phyloP scores from a whole-genome alignment of 2,329 filamentous ascomycete species.

The Exophiala oligosperma region DNA sequence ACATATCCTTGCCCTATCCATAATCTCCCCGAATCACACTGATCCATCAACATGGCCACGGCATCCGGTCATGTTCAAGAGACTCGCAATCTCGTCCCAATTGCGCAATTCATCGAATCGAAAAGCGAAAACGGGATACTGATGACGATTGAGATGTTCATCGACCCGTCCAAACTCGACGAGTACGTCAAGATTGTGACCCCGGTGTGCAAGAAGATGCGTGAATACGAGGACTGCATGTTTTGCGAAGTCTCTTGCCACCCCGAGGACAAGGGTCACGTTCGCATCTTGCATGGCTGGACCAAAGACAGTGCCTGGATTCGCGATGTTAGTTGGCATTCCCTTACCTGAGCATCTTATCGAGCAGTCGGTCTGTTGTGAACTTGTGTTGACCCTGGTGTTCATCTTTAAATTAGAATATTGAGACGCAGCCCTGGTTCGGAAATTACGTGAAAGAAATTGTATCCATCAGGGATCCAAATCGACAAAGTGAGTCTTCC shows the following conservation, averaged over 20 bases:
- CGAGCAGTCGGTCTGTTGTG: not conserved
- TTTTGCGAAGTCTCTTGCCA: conserved; percentile 16
- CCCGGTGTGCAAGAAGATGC: conserved; percentile 12
- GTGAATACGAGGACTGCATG: conserved; percentile 11
- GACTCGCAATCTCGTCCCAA: conserved; percentile 10
- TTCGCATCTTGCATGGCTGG: conserved; percentile 18
- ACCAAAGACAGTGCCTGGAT: conserved; percentile 17
- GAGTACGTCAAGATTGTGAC: conserved; percentile 15
- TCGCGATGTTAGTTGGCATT: conserved; percentile 4
- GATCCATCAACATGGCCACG: not conserved
- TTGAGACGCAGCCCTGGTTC: conserved; percentile 18
- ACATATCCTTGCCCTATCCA: not conserved
- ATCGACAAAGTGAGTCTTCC: conserved; percentile 10
- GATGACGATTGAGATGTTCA: conserved; percentile 16
- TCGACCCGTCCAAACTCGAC: conserved; percentile 7
- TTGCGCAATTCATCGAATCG: conserved; percentile 12
- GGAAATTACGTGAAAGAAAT: conserved; percentile 13
- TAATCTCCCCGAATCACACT: not conserved
- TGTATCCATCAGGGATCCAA: conserved; percentile 11
- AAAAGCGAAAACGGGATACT: conserved; percentile 6
- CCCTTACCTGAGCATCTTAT: not conserved
- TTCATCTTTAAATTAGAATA: conserved; percentile 4
- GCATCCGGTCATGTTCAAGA: conserved; percentile 1
- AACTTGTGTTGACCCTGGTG: not conserved
- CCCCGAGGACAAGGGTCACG: conserved; percentile 10